These are phyloP conservation scores for Coprinellus aureogranulatus DNA, from an alignment of 768 basidiomycete genomes.

Conservation along the genomic window DNA sequence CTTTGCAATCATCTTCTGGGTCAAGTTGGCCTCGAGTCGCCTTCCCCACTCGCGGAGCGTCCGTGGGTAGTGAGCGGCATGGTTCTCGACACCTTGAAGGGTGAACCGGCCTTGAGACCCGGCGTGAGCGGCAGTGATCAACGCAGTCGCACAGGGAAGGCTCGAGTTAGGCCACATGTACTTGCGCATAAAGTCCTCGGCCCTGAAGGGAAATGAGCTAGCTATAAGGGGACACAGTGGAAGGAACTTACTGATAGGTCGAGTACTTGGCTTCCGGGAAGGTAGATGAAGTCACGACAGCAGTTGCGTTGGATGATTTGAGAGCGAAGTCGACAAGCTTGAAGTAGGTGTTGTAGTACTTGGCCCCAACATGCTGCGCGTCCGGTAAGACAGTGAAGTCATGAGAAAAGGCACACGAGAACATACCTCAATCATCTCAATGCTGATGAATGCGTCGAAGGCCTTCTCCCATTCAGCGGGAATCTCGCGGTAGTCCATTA, in stretches of 20 bases:
- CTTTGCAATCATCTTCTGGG: constrained; percentile 53
- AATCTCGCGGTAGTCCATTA: constrained; percentile 88
- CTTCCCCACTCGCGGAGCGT: constrained; percentile 91
- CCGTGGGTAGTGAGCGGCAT: constrained; percentile 83
- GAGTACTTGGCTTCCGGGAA: constrained; percentile 70
- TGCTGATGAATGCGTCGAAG: constrained; percentile 75
- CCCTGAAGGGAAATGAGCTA: constrained; percentile 32
- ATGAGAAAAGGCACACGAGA: constrained; percentile 24
- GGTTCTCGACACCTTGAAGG: constrained; percentile 82
- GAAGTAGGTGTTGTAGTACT: constrained; percentile 70
- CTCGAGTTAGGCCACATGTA: constrained; percentile 92
- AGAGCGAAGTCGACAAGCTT: constrained; percentile 75
- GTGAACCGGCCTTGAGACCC: constrained; percentile 76
- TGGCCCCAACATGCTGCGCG: constrained; percentile 48
- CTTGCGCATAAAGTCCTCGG: constrained; percentile 82
- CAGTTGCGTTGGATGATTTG: constrained; percentile 64
- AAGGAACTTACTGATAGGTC: constrained; percentile 59
- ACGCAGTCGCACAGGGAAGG: constrained; percentile 80
- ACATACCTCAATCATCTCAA: constrained; percentile 77
- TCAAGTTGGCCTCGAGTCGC: constrained; percentile 65
- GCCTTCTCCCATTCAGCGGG: constrained; percentile 78
- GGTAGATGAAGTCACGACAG: constrained; percentile 65
- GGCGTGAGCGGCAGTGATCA: constrained; percentile 68
- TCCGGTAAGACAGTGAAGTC: constrained; percentile 16
- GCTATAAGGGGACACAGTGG: not conserved